phyloP scores from a whole-genome alignment of 2,329 filamentous ascomycete genomes.

The Bisporella sp. region DNA sequence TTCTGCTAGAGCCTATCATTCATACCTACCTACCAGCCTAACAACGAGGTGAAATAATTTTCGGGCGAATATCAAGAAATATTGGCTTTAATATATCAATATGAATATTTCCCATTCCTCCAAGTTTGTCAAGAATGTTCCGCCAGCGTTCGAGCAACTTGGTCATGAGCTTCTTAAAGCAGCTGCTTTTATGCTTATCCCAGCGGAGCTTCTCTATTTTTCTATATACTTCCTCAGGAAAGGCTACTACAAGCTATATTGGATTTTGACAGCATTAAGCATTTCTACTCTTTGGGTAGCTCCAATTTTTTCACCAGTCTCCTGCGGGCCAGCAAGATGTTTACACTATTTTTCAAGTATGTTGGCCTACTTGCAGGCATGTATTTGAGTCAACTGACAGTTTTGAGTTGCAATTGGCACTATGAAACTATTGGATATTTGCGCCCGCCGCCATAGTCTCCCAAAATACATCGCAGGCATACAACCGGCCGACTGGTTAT shows the following conservation, averaged over 20 bases:
- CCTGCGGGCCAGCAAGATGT: constrained; percentile 25
- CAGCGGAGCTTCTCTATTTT: constrained; percentile 25
- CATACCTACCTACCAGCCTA: too few relatives aligned
- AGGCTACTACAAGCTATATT: constrained; percentile 15
- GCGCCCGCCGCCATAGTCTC: constrained; percentile 26
- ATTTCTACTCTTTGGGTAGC: constrained; percentile 21
- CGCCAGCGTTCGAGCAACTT: constrained; percentile 17
- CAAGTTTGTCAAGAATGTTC: constrained; percentile 11
- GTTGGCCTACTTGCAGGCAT: constrained; percentile 1
- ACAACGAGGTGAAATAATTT: too few relatives aligned
- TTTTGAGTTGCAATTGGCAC: constrained; percentile 28
- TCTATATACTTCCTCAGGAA: constrained; percentile 26
- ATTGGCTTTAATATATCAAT: too few relatives aligned
- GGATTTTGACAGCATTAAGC: constrained; percentile 17
- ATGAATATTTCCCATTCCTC: constrained; percentile 11
- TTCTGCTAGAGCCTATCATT: too few relatives aligned
- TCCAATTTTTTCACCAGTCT: constrained; percentile 24
- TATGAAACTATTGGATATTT: constrained; percentile 36
- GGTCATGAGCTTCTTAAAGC: constrained; percentile 22
- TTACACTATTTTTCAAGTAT: constrained; percentile 30
- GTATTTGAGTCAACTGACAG: not conserved
- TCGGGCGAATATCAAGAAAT: too few relatives aligned
- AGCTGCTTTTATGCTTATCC: constrained; percentile 21
- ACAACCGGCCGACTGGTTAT: constrained; percentile 5
- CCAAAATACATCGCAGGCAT: constrained; percentile 26